These are phyloP conservation scores for Paramyrothecium roridum DNA, from an alignment of 2,329 filamentous ascomycete species.

Conservation along the genomic window DNA sequence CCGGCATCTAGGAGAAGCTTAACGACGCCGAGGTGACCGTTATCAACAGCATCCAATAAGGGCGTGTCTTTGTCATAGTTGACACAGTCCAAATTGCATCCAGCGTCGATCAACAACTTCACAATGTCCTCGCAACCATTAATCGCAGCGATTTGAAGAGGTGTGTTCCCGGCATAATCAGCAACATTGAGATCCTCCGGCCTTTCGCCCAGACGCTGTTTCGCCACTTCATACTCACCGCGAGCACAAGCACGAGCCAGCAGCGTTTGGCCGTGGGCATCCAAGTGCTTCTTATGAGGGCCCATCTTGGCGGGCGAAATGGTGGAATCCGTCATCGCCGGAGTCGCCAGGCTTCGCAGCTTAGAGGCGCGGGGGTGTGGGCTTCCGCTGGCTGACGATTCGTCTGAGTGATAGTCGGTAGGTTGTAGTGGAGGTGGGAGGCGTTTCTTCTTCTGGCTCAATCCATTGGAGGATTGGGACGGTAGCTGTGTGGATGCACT, in stretches of 20 bases:
- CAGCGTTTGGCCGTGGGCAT: slow-evolving; percentile 87
- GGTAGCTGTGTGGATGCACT: slow-evolving; percentile 63
- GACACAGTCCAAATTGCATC: slow-evolving; percentile 77
- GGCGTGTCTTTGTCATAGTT: slow-evolving; percentile 88
- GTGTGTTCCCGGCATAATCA: slow-evolving; percentile 95
- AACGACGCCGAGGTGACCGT: slow-evolving; percentile 86
- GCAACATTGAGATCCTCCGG: slow-evolving; percentile 85
- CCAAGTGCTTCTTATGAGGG: slow-evolving; percentile 80
- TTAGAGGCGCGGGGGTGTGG: slow-evolving; percentile 58
- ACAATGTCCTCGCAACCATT: slow-evolving; percentile 87
- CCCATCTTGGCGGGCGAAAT: slow-evolving; percentile 66
- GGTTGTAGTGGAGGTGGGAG: slow-evolving; percentile 59
- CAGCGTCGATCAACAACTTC: slow-evolving; percentile 77
- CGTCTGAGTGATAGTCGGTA: slow-evolving; percentile 65
- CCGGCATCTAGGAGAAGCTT: slow-evolving; percentile 79
- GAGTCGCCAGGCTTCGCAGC: slow-evolving; percentile 52
- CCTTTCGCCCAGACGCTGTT: slow-evolving; percentile 69
- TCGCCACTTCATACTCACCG: slow-evolving; percentile 77
- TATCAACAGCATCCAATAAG: slow-evolving; percentile 93
- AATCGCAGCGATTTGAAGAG: slow-evolving; percentile 87
- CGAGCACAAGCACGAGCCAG: slow-evolving; percentile 87
- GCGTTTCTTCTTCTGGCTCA: slow-evolving; percentile 59
- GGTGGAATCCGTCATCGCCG: slow-evolving; percentile 54
- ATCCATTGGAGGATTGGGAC: slow-evolving; percentile 50
- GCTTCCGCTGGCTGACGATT: slow-evolving; percentile 60